A percentile compares a stretch with the other conserved stretches of the same genome.
Conservation (phyloP, 345 rosid genomes). For the Geranium rotundifolium region DNA sequence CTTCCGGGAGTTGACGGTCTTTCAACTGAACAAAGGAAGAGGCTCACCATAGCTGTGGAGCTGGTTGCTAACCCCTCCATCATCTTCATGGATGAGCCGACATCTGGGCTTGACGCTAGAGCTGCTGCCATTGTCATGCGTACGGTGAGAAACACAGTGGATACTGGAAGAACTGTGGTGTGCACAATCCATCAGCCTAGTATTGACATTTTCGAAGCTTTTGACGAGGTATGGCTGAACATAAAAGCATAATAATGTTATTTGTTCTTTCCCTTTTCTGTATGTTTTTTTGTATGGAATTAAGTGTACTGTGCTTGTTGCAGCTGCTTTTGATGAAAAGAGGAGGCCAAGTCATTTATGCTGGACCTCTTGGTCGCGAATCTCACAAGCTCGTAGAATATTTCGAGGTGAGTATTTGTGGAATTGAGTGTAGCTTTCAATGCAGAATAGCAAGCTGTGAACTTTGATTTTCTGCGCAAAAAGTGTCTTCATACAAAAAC, state of each 20-base stretch:
- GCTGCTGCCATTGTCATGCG: constrained; percentile 97
- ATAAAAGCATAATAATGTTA: background rate
- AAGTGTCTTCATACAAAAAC: too few species aligned
- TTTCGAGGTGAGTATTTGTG: constrained; percentile 47
- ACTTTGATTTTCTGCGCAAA: too few species aligned
- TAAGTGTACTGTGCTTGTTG: constrained; percentile 8
- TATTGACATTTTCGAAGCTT: constrained; percentile 84
- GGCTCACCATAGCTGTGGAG: constrained; percentile 92
- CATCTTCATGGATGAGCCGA: constrained; percentile 94
- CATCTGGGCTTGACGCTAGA: constrained; percentile 93
- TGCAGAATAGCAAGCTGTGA: too few species aligned
- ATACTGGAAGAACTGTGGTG: constrained; percentile 92
- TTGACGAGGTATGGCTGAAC: constrained; percentile 57
- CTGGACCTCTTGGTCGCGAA: constrained; percentile 63
- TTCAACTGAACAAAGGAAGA: constrained; percentile 85
- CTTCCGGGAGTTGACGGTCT: constrained; percentile 82
- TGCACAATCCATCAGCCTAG: constrained; percentile 98
- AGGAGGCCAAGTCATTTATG: constrained; percentile 88
- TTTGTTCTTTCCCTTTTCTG: too few species aligned
- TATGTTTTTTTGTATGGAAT: background rate
- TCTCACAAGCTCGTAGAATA: constrained; percentile 77
- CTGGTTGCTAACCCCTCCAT: constrained; percentile 89
- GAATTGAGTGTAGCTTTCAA: too few species aligned
- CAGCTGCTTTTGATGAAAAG: constrained; percentile 83
- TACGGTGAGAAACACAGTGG: constrained; percentile 83